Percentiles rank a stretch among this genome's conserved stretches.
Evolutionary conservation across 2,329 filamentous ascomycete genomes (phyloP).

Genomic region (Arthrobotrys megalospora): DNA sequence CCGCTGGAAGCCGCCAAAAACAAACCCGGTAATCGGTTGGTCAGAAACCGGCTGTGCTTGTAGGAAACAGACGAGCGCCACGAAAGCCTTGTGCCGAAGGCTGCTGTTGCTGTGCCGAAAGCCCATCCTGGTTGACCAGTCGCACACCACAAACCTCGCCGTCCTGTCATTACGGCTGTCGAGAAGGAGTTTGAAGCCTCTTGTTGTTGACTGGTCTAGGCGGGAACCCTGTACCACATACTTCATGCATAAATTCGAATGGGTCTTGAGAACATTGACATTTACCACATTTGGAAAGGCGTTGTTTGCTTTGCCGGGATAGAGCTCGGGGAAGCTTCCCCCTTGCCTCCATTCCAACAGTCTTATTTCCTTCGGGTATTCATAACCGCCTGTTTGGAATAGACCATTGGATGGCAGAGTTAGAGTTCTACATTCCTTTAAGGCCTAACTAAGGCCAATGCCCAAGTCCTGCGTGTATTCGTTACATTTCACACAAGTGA

Average conservation of each 20-base stretch:
- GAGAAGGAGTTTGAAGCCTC: background rate
- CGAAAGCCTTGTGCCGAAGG: conserved; percentile 18
- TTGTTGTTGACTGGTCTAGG: background rate
- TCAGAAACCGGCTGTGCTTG: background rate
- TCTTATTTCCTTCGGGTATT: background rate
- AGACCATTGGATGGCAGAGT: conserved; percentile 3
- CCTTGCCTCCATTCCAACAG: conserved; percentile 13
- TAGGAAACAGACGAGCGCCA: conserved; percentile 8
- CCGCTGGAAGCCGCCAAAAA: conserved; percentile 26
- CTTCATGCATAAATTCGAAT: conserved; percentile 19
- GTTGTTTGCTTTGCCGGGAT: conserved; percentile 24
- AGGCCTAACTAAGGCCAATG: background rate
- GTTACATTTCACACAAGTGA: conserved; percentile 2
- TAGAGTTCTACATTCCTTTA: conserved; percentile 1
- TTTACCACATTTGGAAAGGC: conserved; percentile 21
- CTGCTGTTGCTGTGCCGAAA: conserved; percentile 2
- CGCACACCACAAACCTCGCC: conserved; percentile 1
- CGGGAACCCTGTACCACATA: conserved; percentile 19
- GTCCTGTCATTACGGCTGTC: background rate
- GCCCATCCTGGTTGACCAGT: background rate
- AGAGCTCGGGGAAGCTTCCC: conserved; percentile 13
- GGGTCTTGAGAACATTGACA: conserved; percentile 12
- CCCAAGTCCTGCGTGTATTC: conserved; percentile 19
- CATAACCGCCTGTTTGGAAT: conserved; percentile 5
- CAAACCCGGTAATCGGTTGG: background rate